Conservation (phyloP, 768 basidiomycete genomes). For the Trametes punicea region DNA sequence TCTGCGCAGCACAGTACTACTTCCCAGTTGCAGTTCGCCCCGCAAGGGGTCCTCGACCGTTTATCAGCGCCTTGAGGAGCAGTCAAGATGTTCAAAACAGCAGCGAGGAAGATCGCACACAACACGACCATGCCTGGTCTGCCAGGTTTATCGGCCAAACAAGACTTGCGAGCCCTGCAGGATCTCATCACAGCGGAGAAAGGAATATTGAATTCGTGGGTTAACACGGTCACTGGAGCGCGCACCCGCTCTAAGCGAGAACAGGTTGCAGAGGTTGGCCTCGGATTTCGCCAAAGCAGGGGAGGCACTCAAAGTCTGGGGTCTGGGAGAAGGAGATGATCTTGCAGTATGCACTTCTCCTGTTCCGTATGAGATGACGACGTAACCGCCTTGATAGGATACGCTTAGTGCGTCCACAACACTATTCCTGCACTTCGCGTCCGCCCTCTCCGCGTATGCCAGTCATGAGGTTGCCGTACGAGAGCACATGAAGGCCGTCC, state of each 20-base stretch:
- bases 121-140: conserved; percentile 78
- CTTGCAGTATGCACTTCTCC: conserved; percentile 52
- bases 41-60: too few species aligned
- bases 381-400: conserved; percentile 46
- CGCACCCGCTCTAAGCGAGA: neutral
- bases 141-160: conserved; percentile 58
- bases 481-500: conserved; percentile 73
- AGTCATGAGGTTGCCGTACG: conserved; percentile 67
- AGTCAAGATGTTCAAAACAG: conserved; percentile 67
- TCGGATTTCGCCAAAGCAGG: conserved; percentile 64
- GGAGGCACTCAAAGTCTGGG: conserved; percentile 73
- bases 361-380: neutral
- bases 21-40: neutral
- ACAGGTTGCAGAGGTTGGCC: conserved; percentile 55
- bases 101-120: conserved; percentile 83
- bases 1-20: conserved; percentile 8
- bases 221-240: conserved; percentile 10
- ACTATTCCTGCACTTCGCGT: conserved; percentile 63
- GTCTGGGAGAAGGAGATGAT: conserved; percentile 78
- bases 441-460: conserved; percentile 67
- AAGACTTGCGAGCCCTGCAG: conserved; percentile 77
- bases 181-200: conserved; percentile 92
- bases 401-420: conserved; percentile 67
- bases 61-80: neutral
- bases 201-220: conserved; percentile 69